Conservation (phyloP, 768 basidiomycete genomes). For the Boletus reticulatus region DNA sequence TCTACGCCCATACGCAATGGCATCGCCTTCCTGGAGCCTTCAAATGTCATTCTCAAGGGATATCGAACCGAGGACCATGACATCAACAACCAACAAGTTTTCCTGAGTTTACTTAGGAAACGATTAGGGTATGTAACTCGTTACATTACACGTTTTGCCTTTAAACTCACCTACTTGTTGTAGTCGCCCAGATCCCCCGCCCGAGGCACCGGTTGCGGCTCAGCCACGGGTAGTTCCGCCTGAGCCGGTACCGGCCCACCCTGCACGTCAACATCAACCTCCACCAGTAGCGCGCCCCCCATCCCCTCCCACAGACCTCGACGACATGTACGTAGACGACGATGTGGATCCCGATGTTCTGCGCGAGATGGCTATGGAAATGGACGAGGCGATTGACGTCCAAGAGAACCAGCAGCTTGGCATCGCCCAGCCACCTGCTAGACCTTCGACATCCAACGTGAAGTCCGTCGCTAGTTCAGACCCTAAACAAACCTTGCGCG, state of each 20-base stretch:
- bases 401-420: neutral
- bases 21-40: conserved; percentile 75
- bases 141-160: neutral
- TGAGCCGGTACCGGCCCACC: conserved; percentile 17
- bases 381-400: conserved; percentile 12
- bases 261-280: conserved; percentile 11
- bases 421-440: neutral
- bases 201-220: conserved; percentile 7
- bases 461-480: neutral
- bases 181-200: conserved; percentile 28
- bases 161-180: neutral
- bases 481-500: neutral
- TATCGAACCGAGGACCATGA: conserved; percentile 67
- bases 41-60: conserved; percentile 57
- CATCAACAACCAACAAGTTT: conserved; percentile 50
- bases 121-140: conserved; percentile 61
- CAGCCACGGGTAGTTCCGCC: conserved; percentile 11
- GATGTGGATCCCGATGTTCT: conserved; percentile 31
- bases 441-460: conserved; percentile 2
- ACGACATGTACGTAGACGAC: conserved; percentile 26
- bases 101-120: conserved; percentile 56
- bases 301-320: conserved; percentile 11
- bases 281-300: conserved; percentile 6
- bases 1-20: conserved; percentile 67
- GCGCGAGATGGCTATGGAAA: conserved; percentile 19